Base-by-base conservation (phyloP, 805 yeast genomes). In the Pichia sporocuriosa region DNA sequence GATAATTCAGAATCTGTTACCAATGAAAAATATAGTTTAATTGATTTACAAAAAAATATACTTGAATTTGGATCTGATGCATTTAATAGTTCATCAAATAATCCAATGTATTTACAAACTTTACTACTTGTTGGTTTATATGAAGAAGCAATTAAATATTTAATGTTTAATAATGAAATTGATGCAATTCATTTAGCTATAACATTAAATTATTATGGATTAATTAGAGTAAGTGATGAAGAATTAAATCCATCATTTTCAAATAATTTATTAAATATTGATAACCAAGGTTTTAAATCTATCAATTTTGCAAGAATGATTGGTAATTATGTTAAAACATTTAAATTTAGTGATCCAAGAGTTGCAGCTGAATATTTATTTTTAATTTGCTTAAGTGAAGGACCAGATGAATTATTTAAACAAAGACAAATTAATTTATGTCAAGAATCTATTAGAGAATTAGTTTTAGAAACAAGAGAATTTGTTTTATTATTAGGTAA, bases 161-260 rank as follows among this genome's bases (percentile, higher is more conserved):
- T 80, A 25, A 73, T 75, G 52, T 64, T 71, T 26, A 65, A 74
- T 32, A 81, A 76, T 58, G 95, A 86, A 57, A 76, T 85, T 41
- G 96, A 87, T 54, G 83, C 95, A 10, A 93, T 88, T 13, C 97
- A 93, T 62, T 71, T 88, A 48, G 87, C 95, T 1, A 84, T 93
- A 49, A 85, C 84, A 0, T 68, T 93, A 38, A 76, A 80, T 7
- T 81, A 84, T 57, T 77, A 81, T 55, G 85, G 90, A 0, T 66
- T 87, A 43, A 58, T 87, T 44, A 74, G 75, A 42, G 74, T 75
- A 8, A 36, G 53, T 2, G 47, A 42, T 16, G 51, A 47, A 17
- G 35, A 36, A 9, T 37, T 39, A 4, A 25, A 42, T 32, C 31
- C 43, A 9, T 37, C 43, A 10, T 44, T 39, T 9, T 20, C 19